Conservation (phyloP, 495 filamentous ascomycete species). For the Penicillium longicatenatum region DNA sequence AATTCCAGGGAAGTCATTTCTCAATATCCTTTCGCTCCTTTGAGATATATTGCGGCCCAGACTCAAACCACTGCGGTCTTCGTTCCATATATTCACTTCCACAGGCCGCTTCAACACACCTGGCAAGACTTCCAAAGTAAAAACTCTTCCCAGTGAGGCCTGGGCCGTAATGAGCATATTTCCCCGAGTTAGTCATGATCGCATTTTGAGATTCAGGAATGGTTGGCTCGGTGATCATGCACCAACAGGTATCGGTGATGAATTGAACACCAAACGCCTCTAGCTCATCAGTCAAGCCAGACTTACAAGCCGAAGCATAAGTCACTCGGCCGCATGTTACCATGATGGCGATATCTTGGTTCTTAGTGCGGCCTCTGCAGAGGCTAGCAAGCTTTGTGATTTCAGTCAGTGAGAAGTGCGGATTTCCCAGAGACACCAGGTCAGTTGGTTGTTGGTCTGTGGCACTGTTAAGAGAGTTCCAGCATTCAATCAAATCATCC, state of each 20-base stretch:
- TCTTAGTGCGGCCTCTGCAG: slow-evolving; percentile 17
- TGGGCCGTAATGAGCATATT: slow-evolving; percentile 32
- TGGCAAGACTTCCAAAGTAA: slow-evolving; percentile 24
- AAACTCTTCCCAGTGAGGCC: slow-evolving; percentile 22
- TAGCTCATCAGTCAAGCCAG: slow-evolving; percentile 11
- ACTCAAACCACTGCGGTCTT: background rate
- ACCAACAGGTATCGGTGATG: slow-evolving; percentile 37
- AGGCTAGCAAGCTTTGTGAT: slow-evolving; percentile 15
- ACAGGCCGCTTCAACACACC: slow-evolving; percentile 25
- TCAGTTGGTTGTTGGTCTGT: slow-evolving; percentile 14
- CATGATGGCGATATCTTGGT: slow-evolving; percentile 8
- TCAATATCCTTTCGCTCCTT: too few species aligned
- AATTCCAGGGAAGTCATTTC: too few species aligned
- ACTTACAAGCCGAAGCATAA: slow-evolving; percentile 17
- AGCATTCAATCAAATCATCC: slow-evolving; percentile 1
- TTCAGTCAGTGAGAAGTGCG: slow-evolving; percentile 34
- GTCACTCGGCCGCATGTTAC: slow-evolving; percentile 25
- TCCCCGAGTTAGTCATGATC: slow-evolving; percentile 34
- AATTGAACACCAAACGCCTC: slow-evolving; percentile 29
- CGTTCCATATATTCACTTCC: background rate
- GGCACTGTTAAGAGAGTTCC: slow-evolving; percentile 20
- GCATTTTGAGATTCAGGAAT: slow-evolving; percentile 15
- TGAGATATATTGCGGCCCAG: too few species aligned
- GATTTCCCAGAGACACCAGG: slow-evolving; percentile 38
- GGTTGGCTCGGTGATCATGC: slow-evolving; percentile 30